Base-by-base conservation (phyloP, 1,284 basidiomycete genomes). In the Cutaneotrichosporon arboriforme region DNA sequence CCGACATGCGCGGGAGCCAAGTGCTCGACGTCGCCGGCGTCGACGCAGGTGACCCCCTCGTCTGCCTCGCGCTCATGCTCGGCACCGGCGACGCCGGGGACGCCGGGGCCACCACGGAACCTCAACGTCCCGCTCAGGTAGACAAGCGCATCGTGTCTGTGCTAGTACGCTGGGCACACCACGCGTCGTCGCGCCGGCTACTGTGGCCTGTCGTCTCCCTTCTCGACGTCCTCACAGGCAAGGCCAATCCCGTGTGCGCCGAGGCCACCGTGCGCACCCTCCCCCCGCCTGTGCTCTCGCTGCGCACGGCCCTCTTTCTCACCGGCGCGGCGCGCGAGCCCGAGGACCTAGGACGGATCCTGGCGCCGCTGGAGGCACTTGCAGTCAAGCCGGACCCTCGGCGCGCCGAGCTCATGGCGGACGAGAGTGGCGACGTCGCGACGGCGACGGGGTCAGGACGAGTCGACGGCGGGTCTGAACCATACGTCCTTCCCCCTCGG, bases 281-380 rank as follows among this genome's bases (percentile, higher is more conserved):
- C 2, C 26, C 26, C 26, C 31, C 44, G 3, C 44, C 18, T 10
- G 36, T 14, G 17, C 18, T 44, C 8, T 34, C 22, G 2, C 3
- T 22, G 8, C 46, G 37, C 21, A 26, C 31, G 4, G 49, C 35
- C 3, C 15, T 42, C 15, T 55, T 43, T 18, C 26, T 51, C 26
- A 45, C 45, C 40, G 49, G 48, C n/a, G 33, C 43, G 3, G 53
- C 49, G 13, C 37, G 31, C 15, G 37, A 45, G 9, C 43, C 53
- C n/a, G 54, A 55, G 23, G 54, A 55, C 36, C 20, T 55, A 7
- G 12, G 15, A 12, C 15, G 13, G 1, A 8, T 55, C 35, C 46
- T 51, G 3, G 40, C 54, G 4, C 14, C 39, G 8, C 49, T 55
- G 1, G 26, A 33, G 20, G 26, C n/a, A 15, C 23, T 55, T 2